These are phyloP conservation scores for Nicotiana benthamiana DNA, from an alignment of 257 asterid species.

Conservation along the genomic window DNA sequence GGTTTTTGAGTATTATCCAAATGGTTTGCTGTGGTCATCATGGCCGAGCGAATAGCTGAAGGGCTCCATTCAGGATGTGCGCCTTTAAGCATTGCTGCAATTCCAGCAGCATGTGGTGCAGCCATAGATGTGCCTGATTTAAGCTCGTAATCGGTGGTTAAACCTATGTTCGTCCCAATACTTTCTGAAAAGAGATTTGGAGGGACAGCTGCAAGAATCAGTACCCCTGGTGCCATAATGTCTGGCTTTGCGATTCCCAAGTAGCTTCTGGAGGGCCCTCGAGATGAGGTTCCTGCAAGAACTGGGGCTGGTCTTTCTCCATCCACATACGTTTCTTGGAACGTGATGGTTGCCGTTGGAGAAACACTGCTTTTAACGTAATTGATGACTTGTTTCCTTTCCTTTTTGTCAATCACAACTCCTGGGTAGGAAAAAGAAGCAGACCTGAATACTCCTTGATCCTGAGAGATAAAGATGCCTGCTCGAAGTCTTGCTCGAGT, in stretches of 20 bases:
- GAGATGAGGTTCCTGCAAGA: background rate
- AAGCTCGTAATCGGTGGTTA: background rate
- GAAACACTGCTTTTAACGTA: background rate
- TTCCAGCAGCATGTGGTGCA: background rate
- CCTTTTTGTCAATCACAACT: background rate
- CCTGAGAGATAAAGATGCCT: background rate
- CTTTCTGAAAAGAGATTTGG: background rate
- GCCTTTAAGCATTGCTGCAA: conserved; percentile 6
- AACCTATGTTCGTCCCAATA: background rate
- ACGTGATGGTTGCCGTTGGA: background rate
- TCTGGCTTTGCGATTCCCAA: background rate
- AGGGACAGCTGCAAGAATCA: background rate
- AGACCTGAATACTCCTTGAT: background rate
- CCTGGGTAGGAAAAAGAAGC: background rate
- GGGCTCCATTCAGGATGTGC: conserved; percentile 6
- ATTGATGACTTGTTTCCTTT: background rate
- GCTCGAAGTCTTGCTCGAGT: background rate
- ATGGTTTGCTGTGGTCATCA: conserved; percentile 12
- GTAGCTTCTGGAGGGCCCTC: conserved; percentile 8
- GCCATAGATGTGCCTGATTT: conserved; percentile 7
- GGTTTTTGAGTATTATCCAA: conserved; percentile 7
- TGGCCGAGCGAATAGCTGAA: conserved; percentile 11
- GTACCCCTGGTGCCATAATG: conserved; percentile 4
- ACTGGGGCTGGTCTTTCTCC: background rate
- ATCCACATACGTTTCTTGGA: background rate